Base-by-base conservation (phyloP, 2,329 filamentous ascomycete species). In the Ophiostoma ulmi region DNA sequence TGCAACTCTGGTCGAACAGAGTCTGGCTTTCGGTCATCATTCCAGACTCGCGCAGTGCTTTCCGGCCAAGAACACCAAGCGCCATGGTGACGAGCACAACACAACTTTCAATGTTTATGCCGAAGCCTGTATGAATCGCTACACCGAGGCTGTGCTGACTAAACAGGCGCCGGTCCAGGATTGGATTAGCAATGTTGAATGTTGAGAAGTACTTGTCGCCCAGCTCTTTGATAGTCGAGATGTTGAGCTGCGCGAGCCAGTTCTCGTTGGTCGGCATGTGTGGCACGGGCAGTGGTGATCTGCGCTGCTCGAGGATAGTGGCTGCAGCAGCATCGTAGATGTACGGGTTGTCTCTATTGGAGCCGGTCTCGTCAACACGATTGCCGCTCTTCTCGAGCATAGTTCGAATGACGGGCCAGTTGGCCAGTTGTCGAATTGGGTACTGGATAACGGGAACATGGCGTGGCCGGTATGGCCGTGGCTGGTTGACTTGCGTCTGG, bases 171-270 rank as follows among this genome's bases (percentile, higher is more conserved):
- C 83, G 83, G 73, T 86, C 84, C 69, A 86, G 80, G 31, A 85
- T 80, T 0, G 84, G 84, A 20, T 81, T 85, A 38, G 80, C 84
- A 0, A 83, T 83, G 73, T 86, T 84, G 73, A 86, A 86, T 0
- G 84, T 83, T n/a, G 81, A 78, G 74, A 86, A 86, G 72, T 84
- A 86, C 0, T 82, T 82, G 76, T 85, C 82, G 10, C 82, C 81
- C n/a, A 86, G 78, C 0, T 83, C 83, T 72, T 83, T 84, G 70
- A 86, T 79, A 58, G 83, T 80, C 0, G 82, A 80, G 41, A 85
- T 75, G 10, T 82, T 82, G 3, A 86, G 78, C 3, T 77, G 77
- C 65, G 83, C 80, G 44, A 86, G 75, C 83, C 83, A 85, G 36
- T 74, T 75, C 0, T 77, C 77, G 78, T 76, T 31, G 79, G 80